phyloP scores from a whole-genome alignment of 768 basidiomycete species.

The Suillus paluster region DNA sequence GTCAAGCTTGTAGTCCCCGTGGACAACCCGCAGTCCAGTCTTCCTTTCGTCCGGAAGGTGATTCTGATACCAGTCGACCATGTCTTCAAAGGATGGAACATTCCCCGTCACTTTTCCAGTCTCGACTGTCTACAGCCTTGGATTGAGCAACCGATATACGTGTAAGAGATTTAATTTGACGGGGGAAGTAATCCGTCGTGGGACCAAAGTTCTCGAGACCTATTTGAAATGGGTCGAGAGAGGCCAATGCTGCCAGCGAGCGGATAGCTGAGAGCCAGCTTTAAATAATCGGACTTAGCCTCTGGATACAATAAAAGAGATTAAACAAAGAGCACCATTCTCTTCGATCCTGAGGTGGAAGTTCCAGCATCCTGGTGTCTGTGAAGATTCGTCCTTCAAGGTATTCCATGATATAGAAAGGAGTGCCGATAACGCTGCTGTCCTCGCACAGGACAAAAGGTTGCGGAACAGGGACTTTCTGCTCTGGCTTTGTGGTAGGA shows the following conservation, averaged over 20 bases:
- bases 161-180: constrained; percentile 90
- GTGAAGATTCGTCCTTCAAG: constrained; percentile 94
- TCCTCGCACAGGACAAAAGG: constrained; percentile 88
- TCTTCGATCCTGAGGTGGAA: constrained; percentile 60
- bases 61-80: constrained; percentile 76
- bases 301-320: not conserved
- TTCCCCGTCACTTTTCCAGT: constrained; percentile 61
- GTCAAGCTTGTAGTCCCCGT: constrained; percentile 98
- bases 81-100: constrained; percentile 75
- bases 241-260: constrained; percentile 69
- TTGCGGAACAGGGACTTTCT: constrained; percentile 81
- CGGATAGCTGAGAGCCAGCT: constrained; percentile 83
- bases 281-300: not conserved
- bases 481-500: constrained; percentile 49
- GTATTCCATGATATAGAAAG: constrained; percentile 98
- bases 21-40: constrained; percentile 84
- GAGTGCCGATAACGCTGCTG: constrained; percentile 74
- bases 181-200: constrained; percentile 82
- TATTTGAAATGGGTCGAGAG: constrained; percentile 63
- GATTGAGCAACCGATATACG: constrained; percentile 84
- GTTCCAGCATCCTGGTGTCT: constrained; percentile 75
- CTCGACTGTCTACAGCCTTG: constrained; percentile 64
- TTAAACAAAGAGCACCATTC: constrained; percentile 61
- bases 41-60: constrained; percentile 80
- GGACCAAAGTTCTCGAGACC: constrained; percentile 78